phyloP scores from a whole-genome alignment of 2,329 filamentous ascomycete genomes.

The Geosmithia putterillii region DNA sequence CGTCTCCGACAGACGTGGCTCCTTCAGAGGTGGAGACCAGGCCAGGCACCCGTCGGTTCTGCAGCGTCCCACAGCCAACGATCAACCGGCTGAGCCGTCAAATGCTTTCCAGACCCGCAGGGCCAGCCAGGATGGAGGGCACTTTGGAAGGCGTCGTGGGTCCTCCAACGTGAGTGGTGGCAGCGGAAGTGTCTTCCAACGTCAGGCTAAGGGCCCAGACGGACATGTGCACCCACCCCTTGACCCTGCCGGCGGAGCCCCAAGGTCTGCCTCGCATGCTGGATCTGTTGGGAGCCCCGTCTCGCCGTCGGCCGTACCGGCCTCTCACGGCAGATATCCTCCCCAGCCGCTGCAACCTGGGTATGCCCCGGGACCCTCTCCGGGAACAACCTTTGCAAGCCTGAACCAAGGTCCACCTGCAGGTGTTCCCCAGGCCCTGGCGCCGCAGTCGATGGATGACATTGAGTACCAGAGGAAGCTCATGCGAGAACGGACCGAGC shows the following conservation, averaged over 20 bases:
- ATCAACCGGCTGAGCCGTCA: constrained; percentile 69
- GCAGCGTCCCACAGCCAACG: constrained; percentile 56
- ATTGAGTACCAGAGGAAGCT: constrained; percentile 55
- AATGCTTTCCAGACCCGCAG: constrained; percentile 75
- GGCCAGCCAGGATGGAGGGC: constrained; percentile 45
- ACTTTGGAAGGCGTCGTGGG: constrained; percentile 64
- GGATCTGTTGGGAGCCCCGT: constrained; percentile 37
- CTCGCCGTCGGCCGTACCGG: constrained; percentile 22
- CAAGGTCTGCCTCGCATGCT: constrained; percentile 25
- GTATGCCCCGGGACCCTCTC: constrained; percentile 25
- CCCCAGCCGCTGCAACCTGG: constrained; percentile 12
- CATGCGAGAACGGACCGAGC: constrained; percentile 60
- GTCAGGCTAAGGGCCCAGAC: constrained; percentile 33
- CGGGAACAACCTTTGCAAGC: constrained; percentile 25
- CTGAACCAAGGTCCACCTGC: constrained; percentile 17
- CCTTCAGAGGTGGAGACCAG: constrained; percentile 55
- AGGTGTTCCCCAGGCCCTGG: constrained; percentile 13
- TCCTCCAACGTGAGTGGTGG: constrained; percentile 89
- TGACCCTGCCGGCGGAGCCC: background rate
- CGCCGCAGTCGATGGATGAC: constrained; percentile 28
- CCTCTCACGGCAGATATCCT: constrained; percentile 11
- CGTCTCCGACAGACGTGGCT: constrained; percentile 64
- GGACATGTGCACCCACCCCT: constrained; percentile 24
- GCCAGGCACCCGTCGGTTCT: constrained; percentile 66
- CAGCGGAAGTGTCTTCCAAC: constrained; percentile 57